Base-by-base conservation (phyloP, 176 grass and related monocot genomes). In the Oryza officinalis region DNA sequence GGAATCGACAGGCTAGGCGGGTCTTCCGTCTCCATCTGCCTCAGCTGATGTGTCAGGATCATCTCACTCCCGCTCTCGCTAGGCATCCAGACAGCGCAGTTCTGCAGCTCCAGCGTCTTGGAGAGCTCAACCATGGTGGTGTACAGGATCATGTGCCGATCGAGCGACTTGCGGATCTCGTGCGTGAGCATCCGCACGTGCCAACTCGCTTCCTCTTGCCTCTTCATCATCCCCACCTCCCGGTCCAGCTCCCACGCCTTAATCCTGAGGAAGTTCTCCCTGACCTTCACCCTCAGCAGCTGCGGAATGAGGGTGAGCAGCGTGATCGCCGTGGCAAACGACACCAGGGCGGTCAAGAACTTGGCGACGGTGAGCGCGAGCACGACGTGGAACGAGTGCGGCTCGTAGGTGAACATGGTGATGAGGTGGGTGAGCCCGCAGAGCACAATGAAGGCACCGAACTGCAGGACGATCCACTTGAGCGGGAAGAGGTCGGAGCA, bases 81-180 rank as follows among this genome's bases (percentile, higher is more conserved):
- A 0, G 87, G 89, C 94, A 97, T 97, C 94, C 94, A 97, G 1
- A 97, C 91, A 14, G 94, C 91, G 61, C 94, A 97, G 22, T 97
- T 94, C 80, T 90, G 87, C 41, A 97, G 74, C 12, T 89, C 67
- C 35, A 97, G 72, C 1, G 91, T 80, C 57, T 94, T 90, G 9
- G 94, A 93, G 22, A 97, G 88, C 70, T 97, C 81, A 26, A 97
- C 89, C 91, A 97, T 83, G 77, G 94, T 97, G 32, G 87, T 93
- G 78, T 94, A 91, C 75, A 97, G 74, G 41, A 97, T 87, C 2
- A 89, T 91, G 86, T 94, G 94, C 46, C 91, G 72, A 57, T 97
- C 84, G 1, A 97, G 81, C 3, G 91, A 91, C 75, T 91, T 97
- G 73, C 89, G 88, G 18, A 97, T 97, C 91, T 94, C 94, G 1